Evolutionary conservation across 176 grass and related monocot species (phyloP).

Genomic region (Zea mays): DNA sequence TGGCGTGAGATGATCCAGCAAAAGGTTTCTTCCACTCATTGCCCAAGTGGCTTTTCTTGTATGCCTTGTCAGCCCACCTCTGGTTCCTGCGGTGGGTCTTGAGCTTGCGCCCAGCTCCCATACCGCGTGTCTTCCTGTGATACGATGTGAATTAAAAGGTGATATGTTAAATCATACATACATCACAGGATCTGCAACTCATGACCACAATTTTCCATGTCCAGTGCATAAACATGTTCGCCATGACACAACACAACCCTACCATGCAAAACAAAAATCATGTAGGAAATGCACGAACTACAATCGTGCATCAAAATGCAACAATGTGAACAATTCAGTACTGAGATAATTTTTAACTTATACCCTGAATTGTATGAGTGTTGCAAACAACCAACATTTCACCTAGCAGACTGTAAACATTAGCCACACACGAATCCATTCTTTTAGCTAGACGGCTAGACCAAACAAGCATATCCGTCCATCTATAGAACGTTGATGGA

Average conservation of each 20-base stretch:
- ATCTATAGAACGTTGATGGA: neutral
- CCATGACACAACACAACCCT: neutral
- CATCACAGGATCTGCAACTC: neutral
- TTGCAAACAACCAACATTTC: neutral
- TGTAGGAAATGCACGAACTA: neutral
- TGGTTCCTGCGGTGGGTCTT: conserved; percentile 68
- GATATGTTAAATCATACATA: neutral
- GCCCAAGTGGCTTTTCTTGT: conserved; percentile 70
- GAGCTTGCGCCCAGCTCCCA: conserved; percentile 68
- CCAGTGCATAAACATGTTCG: neutral
- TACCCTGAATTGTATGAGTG: neutral
- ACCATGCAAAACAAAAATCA: neutral
- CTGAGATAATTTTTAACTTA: neutral
- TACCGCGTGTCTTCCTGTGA: conserved; percentile 64
- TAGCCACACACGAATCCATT: neutral
- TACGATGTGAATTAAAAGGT: neutral
- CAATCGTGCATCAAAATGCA: neutral
- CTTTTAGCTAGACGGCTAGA: neutral
- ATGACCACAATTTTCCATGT: neutral
- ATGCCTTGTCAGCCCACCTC: conserved; percentile 68
- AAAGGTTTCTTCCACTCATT: conserved; percentile 76
- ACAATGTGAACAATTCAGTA: neutral
- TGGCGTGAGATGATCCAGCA: conserved; percentile 66
- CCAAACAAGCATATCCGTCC: neutral
- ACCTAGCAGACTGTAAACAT: neutral